These are phyloP conservation scores for Blepharisma japonicum DNA, from an alignment of 73 alveolate species.

Conservation along the genomic window DNA sequence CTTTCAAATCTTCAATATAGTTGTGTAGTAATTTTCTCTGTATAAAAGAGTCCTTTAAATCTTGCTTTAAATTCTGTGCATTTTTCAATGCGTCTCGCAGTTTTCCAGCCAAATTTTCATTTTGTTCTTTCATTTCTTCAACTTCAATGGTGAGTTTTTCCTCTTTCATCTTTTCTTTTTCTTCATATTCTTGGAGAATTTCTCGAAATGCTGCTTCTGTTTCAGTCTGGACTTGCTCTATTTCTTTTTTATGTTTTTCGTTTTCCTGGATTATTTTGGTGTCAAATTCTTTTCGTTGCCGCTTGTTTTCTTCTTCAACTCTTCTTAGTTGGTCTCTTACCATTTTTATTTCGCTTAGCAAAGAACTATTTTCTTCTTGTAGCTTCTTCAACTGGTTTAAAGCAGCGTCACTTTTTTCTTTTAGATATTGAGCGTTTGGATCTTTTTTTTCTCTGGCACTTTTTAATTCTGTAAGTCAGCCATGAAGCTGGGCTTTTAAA, in stretches of 20 bases:
- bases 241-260: neutral
- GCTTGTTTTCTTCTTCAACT: neutral
- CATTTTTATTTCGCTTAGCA: neutral
- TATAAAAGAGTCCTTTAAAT: neutral
- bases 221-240: neutral
- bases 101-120: neutral
- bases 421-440: neutral
- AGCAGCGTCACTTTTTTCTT: neutral
- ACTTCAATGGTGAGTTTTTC: neutral
- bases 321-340: neutral
- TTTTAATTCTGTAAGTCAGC: neutral
- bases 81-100: neutral
- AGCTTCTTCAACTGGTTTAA: conserved; percentile 2
- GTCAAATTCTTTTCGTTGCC: neutral
- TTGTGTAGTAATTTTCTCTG: conserved; percentile 69
- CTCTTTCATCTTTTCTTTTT: neutral
- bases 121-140: neutral
- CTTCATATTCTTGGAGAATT: conserved; percentile 8
- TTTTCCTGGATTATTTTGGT: neutral
- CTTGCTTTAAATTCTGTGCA: neutral
- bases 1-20: conserved; percentile 80
- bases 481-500: neutral
- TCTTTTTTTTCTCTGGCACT: neutral
- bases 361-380: neutral
- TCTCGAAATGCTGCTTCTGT: neutral